Base-by-base conservation (phyloP, 805 yeast genomes). In the Saccharomycopsis selenospora region DNA sequence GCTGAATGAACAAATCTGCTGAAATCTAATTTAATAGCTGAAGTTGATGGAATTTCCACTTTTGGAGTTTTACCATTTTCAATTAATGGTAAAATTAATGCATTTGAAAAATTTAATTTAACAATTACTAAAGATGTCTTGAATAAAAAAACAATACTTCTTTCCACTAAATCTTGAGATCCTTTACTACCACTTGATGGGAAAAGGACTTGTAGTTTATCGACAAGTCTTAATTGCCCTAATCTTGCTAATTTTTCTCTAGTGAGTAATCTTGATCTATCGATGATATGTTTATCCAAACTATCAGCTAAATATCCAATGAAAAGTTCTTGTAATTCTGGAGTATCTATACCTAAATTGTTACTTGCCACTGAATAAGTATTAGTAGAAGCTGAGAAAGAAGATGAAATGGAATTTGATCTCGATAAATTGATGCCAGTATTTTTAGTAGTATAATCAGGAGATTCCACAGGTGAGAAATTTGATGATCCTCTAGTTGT, bases 211-310 rank as follows among this genome's bases (percentile, higher is more conserved):
- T 36, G 13, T 22, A 52, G 29, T 13, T 28, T 29, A 22, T 52
- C 55, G 4, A 52, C 55, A 22, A 52, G 36, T n/a, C 55, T 22
- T 11, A 52, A 30, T 6, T 49, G 49, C 6, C 55, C 55, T 33
- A 46, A 47, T n/a, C 14, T n/a, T 4, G n/a, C 20, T 14, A 44
- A 17, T 23, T 11, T 4, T 13, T n/a, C 38, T 43, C 26, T 43
- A 14, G 25, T 38, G 20, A 38, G 11, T 6, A 33, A 20, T 14
- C 38, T 7, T 20, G 4, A 14, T 6, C 38, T 17, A 20, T 33
- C 38, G 4, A 33, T 33, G 38, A 38, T 38, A n/a, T 14, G 25
- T 44, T 17, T 27, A 42, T 13, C 25, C 27, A 48, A 36, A 18
- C 28, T 47, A 2, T 27, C 20, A 13, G n/a, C 27, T 29, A 52